phyloP scores from a whole-genome alignment of 2,329 filamentous ascomycete species.

The Hypocreales sp. region DNA sequence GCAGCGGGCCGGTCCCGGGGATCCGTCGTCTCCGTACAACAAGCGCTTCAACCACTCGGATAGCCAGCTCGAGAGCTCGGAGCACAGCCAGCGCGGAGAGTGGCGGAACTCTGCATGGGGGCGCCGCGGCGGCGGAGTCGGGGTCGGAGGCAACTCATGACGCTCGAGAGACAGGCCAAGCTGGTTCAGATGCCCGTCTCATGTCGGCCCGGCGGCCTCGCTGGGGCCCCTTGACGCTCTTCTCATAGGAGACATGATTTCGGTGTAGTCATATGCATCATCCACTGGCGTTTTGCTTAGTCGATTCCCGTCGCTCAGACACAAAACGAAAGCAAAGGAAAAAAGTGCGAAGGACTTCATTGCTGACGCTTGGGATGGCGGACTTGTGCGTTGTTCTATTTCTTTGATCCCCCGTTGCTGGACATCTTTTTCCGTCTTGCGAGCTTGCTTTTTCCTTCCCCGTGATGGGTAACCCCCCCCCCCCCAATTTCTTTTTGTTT shows the following conservation, averaged over 20 bases:
- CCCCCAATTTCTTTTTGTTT: too few species aligned
- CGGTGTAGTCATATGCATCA: conserved; percentile 21
- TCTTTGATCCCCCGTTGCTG: too few species aligned
- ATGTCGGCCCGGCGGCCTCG: conserved; percentile 1
- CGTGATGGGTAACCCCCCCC: too few species aligned
- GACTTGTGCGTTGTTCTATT: too few species aligned
- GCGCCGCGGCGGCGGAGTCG: conserved; percentile 32
- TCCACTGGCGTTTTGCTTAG: conserved; percentile 17
- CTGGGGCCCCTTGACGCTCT: too few species aligned
- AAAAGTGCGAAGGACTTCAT: conserved; percentile 5
- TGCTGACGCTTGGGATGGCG: too few species aligned
- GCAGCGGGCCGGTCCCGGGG: conserved; percentile 29
- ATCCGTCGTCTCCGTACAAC: conserved; percentile 28
- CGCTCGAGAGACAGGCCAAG: too few species aligned
- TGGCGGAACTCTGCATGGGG: conserved; percentile 43
- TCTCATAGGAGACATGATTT: conserved; percentile 14
- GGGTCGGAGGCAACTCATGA: conserved; percentile 30
- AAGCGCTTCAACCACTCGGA: conserved; percentile 28
- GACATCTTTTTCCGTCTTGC: too few species aligned
- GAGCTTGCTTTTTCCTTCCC: too few species aligned
- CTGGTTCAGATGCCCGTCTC: conserved; percentile 1
- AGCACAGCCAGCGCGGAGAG: conserved; percentile 31
- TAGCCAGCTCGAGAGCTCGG: conserved; percentile 21
- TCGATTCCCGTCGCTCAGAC: conserved; percentile 5
- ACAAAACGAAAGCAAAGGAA: conserved; percentile 6